Evolutionary conservation across 257 asterid species (phyloP).

Genomic region (Solanum lignicaule): DNA sequence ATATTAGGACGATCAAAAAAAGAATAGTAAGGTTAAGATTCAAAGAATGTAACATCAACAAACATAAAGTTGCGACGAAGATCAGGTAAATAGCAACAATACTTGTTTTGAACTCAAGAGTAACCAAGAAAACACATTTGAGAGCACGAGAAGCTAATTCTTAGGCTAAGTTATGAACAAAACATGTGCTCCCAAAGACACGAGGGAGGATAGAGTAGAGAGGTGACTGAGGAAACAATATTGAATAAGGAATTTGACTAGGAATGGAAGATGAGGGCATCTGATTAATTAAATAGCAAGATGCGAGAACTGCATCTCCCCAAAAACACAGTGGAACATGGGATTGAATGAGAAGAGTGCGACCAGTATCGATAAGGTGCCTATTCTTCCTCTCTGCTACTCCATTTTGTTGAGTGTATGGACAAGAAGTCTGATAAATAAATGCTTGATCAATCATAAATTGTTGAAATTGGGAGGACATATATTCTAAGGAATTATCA

Average conservation of each 20-base stretch:
- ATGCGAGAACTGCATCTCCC: neutral
- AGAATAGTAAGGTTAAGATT: neutral
- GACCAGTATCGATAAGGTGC: neutral
- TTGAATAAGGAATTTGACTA: neutral
- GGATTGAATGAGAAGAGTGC: neutral
- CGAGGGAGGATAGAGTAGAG: neutral
- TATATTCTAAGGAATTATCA: neutral
- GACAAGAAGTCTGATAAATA: neutral
- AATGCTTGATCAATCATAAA: neutral
- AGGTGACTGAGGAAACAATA: neutral
- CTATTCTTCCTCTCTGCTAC: neutral
- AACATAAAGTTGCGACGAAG: neutral
- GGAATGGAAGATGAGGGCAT: neutral
- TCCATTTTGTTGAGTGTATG: neutral
- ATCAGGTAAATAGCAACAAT: no score
- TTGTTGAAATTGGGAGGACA: neutral
- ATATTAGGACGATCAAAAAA: neutral
- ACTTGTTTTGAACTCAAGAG: no score
- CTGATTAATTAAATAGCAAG: neutral
- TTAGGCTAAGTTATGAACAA: neutral
- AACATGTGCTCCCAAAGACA: neutral
- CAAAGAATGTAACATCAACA: neutral
- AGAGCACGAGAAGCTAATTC: neutral
- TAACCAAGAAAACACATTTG: neutral
- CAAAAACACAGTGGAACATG: neutral